A percentile compares a stretch with the other conserved stretches of the same genome.
These are phyloP conservation scores for Xerophyta viscosa DNA, from an alignment of 106 monocot species.

Conservation along the genomic window DNA sequence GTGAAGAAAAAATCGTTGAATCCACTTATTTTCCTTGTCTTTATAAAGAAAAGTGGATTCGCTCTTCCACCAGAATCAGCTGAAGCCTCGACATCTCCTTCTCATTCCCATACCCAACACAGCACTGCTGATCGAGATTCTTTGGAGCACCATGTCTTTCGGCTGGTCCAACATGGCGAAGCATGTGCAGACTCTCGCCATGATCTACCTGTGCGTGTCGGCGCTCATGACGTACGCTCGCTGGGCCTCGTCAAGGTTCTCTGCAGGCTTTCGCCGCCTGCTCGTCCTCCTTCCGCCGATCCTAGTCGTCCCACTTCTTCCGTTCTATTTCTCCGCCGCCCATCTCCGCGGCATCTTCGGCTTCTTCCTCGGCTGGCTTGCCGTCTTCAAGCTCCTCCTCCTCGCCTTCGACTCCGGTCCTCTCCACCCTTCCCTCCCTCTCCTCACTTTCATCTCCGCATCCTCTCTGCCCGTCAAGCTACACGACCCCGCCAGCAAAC, in stretches of 20 bases:
- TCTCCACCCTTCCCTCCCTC: constrained; percentile 44
- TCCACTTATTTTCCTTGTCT: no score
- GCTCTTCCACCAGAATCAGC: no score
- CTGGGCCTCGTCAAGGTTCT: constrained; percentile 15
- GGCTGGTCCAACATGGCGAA: no score
- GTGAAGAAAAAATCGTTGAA: no score
- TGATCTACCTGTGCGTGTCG: constrained; percentile 3
- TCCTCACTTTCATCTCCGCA: constrained; percentile 22
- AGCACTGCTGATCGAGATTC: no score
- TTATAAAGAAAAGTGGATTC: no score
- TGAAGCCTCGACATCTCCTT: no score
- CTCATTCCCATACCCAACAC: no score
- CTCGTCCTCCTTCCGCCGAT: constrained; percentile 38
- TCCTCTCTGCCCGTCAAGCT: constrained; percentile 43
- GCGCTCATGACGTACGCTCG: constrained; percentile 43
- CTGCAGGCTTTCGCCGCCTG: constrained; percentile 41
- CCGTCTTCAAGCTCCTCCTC: constrained; percentile 79
- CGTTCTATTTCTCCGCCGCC: constrained; percentile 50
- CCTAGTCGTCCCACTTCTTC: constrained; percentile 44
- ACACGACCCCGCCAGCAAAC: background rate
- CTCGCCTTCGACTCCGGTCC: constrained; percentile 61
- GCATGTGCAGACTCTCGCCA: constrained; percentile 7
- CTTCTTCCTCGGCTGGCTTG: constrained; percentile 77
- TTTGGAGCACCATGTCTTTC: no score
- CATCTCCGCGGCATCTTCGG: constrained; percentile 47